Base-by-base conservation (phyloP, 202 grass and related monocot species). In the Carex sylvatica region DNA sequence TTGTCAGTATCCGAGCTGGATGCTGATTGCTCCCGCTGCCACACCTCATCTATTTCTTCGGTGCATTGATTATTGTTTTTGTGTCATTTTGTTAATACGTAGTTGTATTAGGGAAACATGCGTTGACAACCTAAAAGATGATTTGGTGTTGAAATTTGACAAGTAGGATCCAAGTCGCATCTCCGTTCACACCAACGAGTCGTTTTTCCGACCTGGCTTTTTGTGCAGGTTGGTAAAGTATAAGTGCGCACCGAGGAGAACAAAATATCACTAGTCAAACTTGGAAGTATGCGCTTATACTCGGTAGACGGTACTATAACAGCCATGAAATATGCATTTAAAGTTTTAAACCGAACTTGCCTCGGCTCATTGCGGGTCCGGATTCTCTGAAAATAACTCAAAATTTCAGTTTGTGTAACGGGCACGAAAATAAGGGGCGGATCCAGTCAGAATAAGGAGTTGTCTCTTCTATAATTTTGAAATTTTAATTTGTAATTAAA, bases 1-100 rank as follows among this genome's bases (percentile, higher is more conserved):
- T 38, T 82, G 80, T 70, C 80, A 82, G 64, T n/a, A 82, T 69
- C 63, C 47, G 5, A 70, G 64, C 80, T 82, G 63, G 65, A 51
- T 40, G 38, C 14, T 49, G 11, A 19, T 13, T 33, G n/a, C 22
- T 61, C 74, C 26, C n/a, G 11, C 71, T 70, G 67, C 36, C 67
- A 46, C 67, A 75, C 7, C 38, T 75, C 9, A 77, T 54, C 71
- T 10, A 28, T 53, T 44, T 80, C n/a, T 38, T 63, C 79, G 74
- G 74, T 78, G 53, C 74, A 59, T 78, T 78, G 31, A 78, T 78
- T 52, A 42, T 49, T 12, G 6, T 23, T 62, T 61, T 20, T 76
- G 58, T 58, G 53, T 36, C 26, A 58, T 53, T 77, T 77, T 59
- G 74, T 36, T 18, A 58, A 49, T 59, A 77, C 16, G 0, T 19